Base-by-base conservation (phyloP, 306 rosid genomes). In the Cicer arietinum region DNA sequence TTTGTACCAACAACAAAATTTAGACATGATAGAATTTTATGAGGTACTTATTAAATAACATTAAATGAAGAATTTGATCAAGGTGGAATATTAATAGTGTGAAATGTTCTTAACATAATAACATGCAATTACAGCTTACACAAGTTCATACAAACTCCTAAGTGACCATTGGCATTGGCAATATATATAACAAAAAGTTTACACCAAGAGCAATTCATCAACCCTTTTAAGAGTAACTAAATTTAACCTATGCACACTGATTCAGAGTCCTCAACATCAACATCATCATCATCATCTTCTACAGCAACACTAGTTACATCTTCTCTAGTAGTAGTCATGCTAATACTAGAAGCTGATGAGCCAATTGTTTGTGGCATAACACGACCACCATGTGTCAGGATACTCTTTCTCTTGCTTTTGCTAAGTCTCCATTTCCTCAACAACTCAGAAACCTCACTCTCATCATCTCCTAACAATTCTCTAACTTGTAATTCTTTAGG, bases 201-300 rank as follows among this genome's bases (percentile, higher is more conserved):
- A 14, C 10, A n/a, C 44, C 30, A 18, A 41, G 64, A 50, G 7
- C 56, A 75, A 64, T 20, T 64, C 13, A 53, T 20, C 18, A 69
- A 63, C 78, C 35, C 13, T 60, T 46, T 22, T 4, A 10, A 20
- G 10, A 60, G 54, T 4, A 71, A 44, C 20, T 16, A 40, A 25
- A 40, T 71, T 64, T 67, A 81, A 74, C 79, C 80, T 30, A 73
- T 62, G 79, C 90, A 78, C 52, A 79, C 90, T 1, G 91, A 91
- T 79, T 88, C 97, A n/a, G 89, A 85, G 75, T 92, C 99, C 53
- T 83, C 93, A 14, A 77, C 84, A 43, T 86, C 90, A 7, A 84
- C 87, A 40, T 86, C 95, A n/a, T 74, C 73, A 40, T 43, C 83
- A 14, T 86, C 90, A 7, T 86, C 87, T 44, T 86, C 95, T 11